Percentiles rank a stretch among this genome's conserved stretches.
Evolutionary conservation across 2,329 filamentous ascomycete species (phyloP).

Genomic region (Pseudogymnoascus pannorum): DNA sequence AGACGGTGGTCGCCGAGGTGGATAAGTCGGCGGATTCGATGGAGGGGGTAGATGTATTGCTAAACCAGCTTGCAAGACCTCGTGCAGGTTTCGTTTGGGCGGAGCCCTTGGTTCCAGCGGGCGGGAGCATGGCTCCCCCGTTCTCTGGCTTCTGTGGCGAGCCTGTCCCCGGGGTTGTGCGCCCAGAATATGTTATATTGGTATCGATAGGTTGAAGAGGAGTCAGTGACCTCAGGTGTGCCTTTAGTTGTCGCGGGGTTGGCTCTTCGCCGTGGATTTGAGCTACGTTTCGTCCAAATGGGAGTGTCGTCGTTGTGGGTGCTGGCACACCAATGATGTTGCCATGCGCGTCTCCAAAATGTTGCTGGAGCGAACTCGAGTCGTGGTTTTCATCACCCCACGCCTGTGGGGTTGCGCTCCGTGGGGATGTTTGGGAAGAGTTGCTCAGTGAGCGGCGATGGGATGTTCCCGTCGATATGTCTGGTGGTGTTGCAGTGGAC

Average conservation of each 20-base stretch:
- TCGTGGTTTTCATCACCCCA: background rate
- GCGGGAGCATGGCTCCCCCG: background rate
- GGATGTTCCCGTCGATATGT: background rate
- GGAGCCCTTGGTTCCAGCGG: background rate
- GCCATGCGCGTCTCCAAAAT: background rate
- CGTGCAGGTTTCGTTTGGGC: background rate
- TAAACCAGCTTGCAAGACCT: background rate
- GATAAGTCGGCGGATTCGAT: background rate
- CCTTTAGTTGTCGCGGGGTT: background rate
- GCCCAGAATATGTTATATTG: background rate
- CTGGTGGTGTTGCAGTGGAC: background rate
- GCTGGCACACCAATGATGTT: background rate
- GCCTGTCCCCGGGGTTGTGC: background rate
- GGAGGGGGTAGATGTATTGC: background rate
- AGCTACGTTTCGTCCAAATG: background rate
- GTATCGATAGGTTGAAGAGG: background rate
- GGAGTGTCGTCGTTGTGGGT: background rate
- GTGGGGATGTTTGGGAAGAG: background rate
- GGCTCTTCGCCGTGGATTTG: background rate
- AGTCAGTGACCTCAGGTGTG: background rate
- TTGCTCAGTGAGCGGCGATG: background rate
- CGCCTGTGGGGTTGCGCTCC: background rate
- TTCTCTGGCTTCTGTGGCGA: background rate
- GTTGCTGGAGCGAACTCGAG: background rate
- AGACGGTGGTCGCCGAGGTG: background rate